Base-by-base conservation (phyloP, 2,329 filamentous ascomycete genomes). In the Alternaria postmessia region DNA sequence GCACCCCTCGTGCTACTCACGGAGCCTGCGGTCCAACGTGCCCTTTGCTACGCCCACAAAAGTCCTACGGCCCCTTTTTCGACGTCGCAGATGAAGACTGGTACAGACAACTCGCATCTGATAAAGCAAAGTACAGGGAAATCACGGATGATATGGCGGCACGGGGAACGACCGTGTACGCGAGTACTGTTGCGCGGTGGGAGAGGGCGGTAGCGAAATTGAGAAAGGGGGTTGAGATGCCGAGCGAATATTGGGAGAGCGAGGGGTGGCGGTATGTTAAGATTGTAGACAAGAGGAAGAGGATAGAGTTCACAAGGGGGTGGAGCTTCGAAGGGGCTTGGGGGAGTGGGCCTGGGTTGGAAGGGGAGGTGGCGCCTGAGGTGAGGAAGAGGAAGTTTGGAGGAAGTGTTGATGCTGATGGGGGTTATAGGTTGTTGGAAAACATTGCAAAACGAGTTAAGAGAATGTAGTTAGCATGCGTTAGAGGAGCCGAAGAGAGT, bases 281-380 rank as follows among this genome's bases (percentile, higher is more conserved):
- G 26, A n/a, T 8, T 22, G 38, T 24, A 3, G n/a, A 30, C 2
- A 28, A 12, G 39, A 18, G 4, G 47, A 39, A 20, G n/a, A 2
- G 1, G 8, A 7, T 36, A 2, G 16, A 14, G 9, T 47, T 48
- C 8, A 30, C 14, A 9, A n/a, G 6, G 14, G 28, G 3, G 2
- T 59, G 59, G 59, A n/a, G 4, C 7, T 59, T 55, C 48, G 51
- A 43, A 41, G n/a, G 8, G 44, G 51, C 42, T 18, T 52, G 51
- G 59, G 46, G 51, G 1, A 59, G 12, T 28, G 34, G 46, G 3
- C 1, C 1, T n/a, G 12, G 22, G 18, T 28, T 26, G 3, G 43
- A 30, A 18, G 16, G 4, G 5, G 46, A 24, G n/a, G 38, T 44
- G 18, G 41, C 32, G 34, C 32, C 48, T 26, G 18, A 43, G 51